These are phyloP conservation scores for Pseudozyma thailandica DNA, from an alignment of 1,284 basidiomycete species.

Conservation along the genomic window DNA sequence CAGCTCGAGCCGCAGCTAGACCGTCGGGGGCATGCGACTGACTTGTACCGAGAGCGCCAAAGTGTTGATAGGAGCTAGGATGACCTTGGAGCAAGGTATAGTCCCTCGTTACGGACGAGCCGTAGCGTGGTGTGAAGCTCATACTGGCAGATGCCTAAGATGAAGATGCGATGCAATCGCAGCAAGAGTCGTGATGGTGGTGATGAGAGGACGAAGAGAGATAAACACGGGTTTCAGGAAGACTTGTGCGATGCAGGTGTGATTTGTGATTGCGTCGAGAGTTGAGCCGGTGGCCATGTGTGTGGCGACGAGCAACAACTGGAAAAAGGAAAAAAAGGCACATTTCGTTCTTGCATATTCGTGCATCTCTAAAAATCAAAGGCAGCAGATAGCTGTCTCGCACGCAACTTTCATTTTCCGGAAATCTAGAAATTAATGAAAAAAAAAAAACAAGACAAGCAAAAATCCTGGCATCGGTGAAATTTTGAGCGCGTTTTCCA, in stretches of 20 bases:
- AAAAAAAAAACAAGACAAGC: too few relatives aligned
- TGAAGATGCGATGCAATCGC: background rate
- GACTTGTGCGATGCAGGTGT: too few relatives aligned
- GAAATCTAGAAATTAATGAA: too few relatives aligned
- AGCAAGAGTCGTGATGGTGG: background rate
- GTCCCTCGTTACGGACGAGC: constrained; percentile 49
- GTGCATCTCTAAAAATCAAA: too few relatives aligned
- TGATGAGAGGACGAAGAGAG: background rate
- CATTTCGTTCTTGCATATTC: too few relatives aligned
- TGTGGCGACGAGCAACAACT: too few relatives aligned
- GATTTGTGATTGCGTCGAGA: background rate
- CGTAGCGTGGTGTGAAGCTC: constrained; percentile 51
- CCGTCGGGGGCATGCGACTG: constrained; percentile 7
- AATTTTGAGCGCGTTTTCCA: too few relatives aligned
- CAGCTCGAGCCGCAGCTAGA: background rate
- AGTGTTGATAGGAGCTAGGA: constrained; percentile 46
- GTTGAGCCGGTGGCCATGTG: background rate
- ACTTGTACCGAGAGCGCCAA: constrained; percentile 22
- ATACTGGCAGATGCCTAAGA: constrained; percentile 9
- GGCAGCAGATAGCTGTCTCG: too few relatives aligned
- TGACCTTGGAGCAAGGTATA: constrained; percentile 49
- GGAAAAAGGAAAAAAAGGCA: too few relatives aligned
- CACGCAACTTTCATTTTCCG: too few relatives aligned
- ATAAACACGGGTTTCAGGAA: too few relatives aligned
- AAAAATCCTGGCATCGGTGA: too few relatives aligned